Evolutionary conservation across 129 eudicot genomes (phyloP).

Genomic region (Ambrosia trifida): DNA sequence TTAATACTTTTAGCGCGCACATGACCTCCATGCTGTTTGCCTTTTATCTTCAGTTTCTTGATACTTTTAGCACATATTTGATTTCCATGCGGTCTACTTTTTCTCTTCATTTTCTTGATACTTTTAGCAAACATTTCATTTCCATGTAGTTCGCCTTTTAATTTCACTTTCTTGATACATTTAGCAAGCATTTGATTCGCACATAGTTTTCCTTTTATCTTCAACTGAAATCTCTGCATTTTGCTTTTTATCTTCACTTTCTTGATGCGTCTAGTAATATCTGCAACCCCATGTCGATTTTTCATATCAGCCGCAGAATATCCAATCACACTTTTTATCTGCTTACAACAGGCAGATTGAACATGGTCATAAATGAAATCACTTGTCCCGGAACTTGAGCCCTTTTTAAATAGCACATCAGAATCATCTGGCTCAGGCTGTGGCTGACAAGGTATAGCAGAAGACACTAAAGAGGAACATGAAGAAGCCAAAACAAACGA

Average conservation of each 20-base stretch:
- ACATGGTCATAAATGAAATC: constrained; percentile 14
- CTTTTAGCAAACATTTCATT: neutral
- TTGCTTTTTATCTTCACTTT: neutral
- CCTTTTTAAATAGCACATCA: neutral
- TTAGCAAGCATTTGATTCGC: neutral
- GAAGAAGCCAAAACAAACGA: constrained; percentile 40
- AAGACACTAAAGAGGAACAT: constrained; percentile 38
- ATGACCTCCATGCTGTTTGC: neutral
- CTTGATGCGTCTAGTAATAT: constrained; percentile 1
- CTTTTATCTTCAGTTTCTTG: neutral
- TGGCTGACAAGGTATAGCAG: neutral
- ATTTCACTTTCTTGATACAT: neutral
- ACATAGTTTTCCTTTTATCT: neutral
- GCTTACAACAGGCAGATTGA: neutral
- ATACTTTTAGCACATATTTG: neutral
- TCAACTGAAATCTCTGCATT: neutral
- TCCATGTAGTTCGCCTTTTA: neutral
- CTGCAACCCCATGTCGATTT: neutral
- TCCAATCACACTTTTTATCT: neutral
- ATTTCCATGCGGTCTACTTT: neutral
- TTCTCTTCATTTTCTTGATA: neutral
- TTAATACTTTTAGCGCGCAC: neutral
- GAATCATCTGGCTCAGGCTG: neutral
- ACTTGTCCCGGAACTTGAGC: neutral
- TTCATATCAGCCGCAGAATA: neutral